Evolutionary conservation across 352 stramenopile species (phyloP).

Genomic region (Pythium dissotocum): DNA sequence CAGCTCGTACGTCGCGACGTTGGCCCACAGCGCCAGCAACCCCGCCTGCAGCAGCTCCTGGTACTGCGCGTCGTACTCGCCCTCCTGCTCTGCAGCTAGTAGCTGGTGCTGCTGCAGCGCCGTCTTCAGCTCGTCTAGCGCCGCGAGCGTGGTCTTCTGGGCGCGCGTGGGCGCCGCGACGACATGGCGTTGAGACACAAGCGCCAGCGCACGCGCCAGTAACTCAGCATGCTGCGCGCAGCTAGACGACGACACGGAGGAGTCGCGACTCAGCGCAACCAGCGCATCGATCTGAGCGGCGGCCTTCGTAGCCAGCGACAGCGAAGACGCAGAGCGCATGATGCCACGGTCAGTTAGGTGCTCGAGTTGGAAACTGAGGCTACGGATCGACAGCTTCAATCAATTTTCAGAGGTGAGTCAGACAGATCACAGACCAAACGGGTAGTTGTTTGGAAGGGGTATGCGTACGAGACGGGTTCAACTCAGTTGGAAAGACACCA

Average conservation of each 20-base stretch:
- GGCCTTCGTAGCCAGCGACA: conserved; percentile 14
- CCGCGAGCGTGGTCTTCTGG: conserved; percentile 21
- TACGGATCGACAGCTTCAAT: conserved; percentile 6
- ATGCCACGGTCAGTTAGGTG: not conserved
- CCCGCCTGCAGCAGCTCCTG: conserved; percentile 35
- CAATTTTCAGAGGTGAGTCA: not conserved
- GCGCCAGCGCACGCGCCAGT: conserved; percentile 29
- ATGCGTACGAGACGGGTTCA: not conserved
- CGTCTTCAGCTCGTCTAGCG: conserved; percentile 44
- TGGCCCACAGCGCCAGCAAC: conserved; percentile 55
- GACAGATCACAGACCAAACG: not conserved
- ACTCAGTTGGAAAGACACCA: not conserved
- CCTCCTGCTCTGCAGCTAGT: conserved; percentile 12
- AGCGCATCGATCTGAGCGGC: conserved; percentile 28
- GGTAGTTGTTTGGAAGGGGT: not conserved
- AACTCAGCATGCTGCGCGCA: conserved; percentile 27
- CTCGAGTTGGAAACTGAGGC: not conserved
- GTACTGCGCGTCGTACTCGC: conserved; percentile 16
- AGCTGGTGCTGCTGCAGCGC: conserved; percentile 25
- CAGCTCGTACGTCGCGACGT: conserved; percentile 59
- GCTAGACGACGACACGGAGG: not conserved
- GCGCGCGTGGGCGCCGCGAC: conserved; percentile 23
- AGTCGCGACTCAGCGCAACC: conserved; percentile 28
- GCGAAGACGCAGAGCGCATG: conserved; percentile 26
- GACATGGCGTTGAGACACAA: conserved; percentile 22